These are phyloP conservation scores for Populus hybrid DNA, from an alignment of 441 rosid species.

Conservation along the genomic window DNA sequence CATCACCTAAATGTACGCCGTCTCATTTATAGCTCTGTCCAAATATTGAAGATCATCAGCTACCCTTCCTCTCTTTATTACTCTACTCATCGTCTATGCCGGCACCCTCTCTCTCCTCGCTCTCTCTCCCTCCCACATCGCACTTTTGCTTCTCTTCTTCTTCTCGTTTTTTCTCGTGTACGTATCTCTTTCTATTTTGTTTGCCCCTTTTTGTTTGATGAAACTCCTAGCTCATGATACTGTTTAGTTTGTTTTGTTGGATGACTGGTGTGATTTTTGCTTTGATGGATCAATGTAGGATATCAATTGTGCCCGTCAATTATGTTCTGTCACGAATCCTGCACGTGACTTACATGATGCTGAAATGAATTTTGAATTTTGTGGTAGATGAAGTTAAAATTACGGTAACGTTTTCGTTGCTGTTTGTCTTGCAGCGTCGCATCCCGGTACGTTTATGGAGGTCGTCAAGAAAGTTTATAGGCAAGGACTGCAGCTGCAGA, in stretches of 20 bases:
- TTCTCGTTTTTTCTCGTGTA: background rate
- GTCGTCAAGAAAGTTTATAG: slow-evolving; percentile 61
- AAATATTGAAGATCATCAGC: background rate
- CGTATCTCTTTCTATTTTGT: background rate
- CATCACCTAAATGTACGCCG: background rate
- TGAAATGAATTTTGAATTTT: background rate
- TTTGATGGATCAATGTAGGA: background rate
- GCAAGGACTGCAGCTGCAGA: slow-evolving; percentile 48
- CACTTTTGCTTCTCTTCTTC: background rate
- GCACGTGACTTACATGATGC: background rate
- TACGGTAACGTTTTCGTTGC: background rate
- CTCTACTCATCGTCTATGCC: background rate
- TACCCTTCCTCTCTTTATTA: background rate
- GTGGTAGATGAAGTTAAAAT: background rate
- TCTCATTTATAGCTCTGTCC: background rate
- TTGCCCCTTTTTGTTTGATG: slow-evolving; percentile 31
- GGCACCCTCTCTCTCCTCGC: background rate
- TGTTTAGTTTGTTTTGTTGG: background rate
- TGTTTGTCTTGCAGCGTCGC: slow-evolving; percentile 41
- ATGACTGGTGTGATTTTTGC: background rate
- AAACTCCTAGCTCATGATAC: slow-evolving; percentile 19
- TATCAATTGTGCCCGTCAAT: background rate
- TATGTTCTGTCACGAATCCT: background rate
- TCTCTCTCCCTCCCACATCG: background rate
- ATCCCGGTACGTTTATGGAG: slow-evolving; percentile 64